Base-by-base conservation (phyloP, 2,329 filamentous ascomycete genomes). In the Penicillium sp. region DNA sequence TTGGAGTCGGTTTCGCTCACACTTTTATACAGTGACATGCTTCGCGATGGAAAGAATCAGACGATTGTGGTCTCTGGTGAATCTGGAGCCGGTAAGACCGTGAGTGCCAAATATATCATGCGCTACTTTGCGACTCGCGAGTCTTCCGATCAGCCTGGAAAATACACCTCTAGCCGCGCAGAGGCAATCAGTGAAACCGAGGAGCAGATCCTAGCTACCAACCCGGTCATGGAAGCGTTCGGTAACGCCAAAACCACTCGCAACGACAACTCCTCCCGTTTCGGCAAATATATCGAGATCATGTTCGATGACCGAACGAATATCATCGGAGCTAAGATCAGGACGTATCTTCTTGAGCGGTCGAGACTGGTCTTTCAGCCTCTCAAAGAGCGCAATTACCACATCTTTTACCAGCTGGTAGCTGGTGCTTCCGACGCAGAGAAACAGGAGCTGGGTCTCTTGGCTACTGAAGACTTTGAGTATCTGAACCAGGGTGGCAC, bases 61-160 rank as follows among this genome's bases (percentile, higher is more conserved):
- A 99, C 94, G 38, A 90, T 99, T 61, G 94, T 99, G 52, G 94
- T 99, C n/a, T 99, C 94, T 35, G 94, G 94, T 74, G 94, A 99
- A 77, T 99, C 94, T 53, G 94, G 94, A 84, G 94, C 94, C 62
- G 94, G 94, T 71, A 99, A 99, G 81, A 99, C 94, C 5, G 94
- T 99, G 74, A 97, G 93, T 77, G 94, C 94, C 68, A 99, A 99
- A 80, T 97, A 99, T 78, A 97, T 99, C 74, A 99, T 99, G 94
- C 87, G 94, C 69, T 99, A 99, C 80, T 99, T 99, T 76, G 94
- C 94, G 61, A 99, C 94, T 42, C 87, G 94, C 84, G 94, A 97
- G 76, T 89, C 92, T 8, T 92, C 94, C 54, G 91, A 95, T 68
- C 90, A 92, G 72, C 88, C 91, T 16, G 88, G 89, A 47, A 88